Base-by-base conservation (phyloP, 345 rosid species). In the Schrenkiella parvula region DNA sequence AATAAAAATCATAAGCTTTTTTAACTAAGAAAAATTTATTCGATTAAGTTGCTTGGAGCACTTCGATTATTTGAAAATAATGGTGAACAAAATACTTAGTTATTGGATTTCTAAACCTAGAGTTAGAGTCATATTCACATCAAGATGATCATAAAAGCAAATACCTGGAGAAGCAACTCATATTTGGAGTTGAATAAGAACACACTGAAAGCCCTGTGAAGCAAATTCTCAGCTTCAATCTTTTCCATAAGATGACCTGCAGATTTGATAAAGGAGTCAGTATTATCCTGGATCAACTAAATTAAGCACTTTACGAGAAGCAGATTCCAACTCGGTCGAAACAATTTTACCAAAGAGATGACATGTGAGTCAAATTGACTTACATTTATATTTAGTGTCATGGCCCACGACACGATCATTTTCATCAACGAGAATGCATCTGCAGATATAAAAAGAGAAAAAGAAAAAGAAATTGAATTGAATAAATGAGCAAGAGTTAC, bases 221-320 rank as follows among this genome's bases (percentile, higher is more conserved):
- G 85, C 77, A 88, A 66, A 62, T 87, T 84, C 61, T 81, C 85
- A 70, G 89, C 80, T 78, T 84, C 84, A 56, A 95, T 88, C 72
- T 95, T 95, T 78, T 95, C 97, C 99, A 88, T 85, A 69, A 95
- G 75, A 83, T 95, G 97, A 82, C 99, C 97, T 95, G 86, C 78
- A 77, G 55, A 61, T 69, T 70, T 48, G 37, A 25, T 4, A 42
- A 9, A 39, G 61, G 29, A 39, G 35, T 61, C 39, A 23, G 15
- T 3, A 15, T 46, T 11, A 46, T 38, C 60, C 54, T 35, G 0
- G 25, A 70, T 25, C 46, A 70, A 61, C 46, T 1, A 60, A 70
- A 22, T n/a, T 47, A 9, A 34, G 15, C 47, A 70, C 37, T 69
- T 22, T 8, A 12, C n/a, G 14, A 57, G 26, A 44, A 9, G 22